A percentile compares a stretch with the other conserved stretches of the same genome.
These are phyloP conservation scores for Inonotus hispidus DNA, from an alignment of 1,284 basidiomycete species.

Conservation along the genomic window DNA sequence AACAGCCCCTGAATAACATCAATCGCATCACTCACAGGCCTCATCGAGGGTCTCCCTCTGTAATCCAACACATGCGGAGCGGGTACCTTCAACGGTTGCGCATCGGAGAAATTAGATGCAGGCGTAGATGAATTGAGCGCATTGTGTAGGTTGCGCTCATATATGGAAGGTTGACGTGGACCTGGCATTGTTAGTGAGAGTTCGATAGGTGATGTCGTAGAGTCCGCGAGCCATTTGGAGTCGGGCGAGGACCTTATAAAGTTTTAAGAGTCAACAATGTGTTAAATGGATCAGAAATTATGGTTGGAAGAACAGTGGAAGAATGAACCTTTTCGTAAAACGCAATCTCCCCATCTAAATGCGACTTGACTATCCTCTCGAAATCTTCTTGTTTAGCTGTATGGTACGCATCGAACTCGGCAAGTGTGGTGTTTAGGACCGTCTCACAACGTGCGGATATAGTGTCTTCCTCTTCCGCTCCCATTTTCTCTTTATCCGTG, in stretches of 20 bases:
- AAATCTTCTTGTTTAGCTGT: constrained; percentile 71
- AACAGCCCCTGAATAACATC: constrained; percentile 64
- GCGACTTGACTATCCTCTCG: constrained; percentile 49
- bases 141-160: constrained; percentile 55
- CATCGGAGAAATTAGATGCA: constrained; percentile 47
- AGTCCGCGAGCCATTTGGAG: constrained; percentile 48
- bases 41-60: constrained; percentile 45
- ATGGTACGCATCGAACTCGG: constrained; percentile 81
- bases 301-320: background rate
- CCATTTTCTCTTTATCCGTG: background rate
- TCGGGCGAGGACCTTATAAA: constrained; percentile 47
- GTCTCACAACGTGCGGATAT: constrained; percentile 77
- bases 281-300: background rate
- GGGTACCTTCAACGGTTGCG: constrained; percentile 55
- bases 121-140: background rate
- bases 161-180: constrained; percentile 60
- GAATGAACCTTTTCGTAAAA: constrained; percentile 60
- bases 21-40: constrained; percentile 69
- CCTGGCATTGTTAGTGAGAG: constrained; percentile 28
- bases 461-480: constrained; percentile 51
- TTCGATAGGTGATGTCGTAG: constrained; percentile 39
- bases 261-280: background rate
- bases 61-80: constrained; percentile 74
- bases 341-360: constrained; percentile 71
- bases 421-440: constrained; percentile 81